Percentiles rank a stretch among this genome's conserved stretches.
Conservation (phyloP, 306 rosid genomes). For the Dalbergia cultrata region DNA sequence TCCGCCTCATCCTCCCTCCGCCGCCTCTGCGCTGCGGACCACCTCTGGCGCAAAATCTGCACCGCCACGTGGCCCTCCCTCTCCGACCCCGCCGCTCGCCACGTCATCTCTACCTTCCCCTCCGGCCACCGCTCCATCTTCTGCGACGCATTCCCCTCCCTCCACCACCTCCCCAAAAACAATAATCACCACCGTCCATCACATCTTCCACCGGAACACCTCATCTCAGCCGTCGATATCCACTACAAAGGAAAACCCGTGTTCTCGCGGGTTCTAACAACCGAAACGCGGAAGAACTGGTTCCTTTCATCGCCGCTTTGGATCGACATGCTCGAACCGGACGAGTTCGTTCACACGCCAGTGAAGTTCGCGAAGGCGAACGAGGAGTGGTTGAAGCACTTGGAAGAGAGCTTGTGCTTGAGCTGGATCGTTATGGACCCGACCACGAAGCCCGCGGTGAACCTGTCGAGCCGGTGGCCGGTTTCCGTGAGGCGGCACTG, state of each 20-base stretch:
- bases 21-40: constrained; percentile 59
- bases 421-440: constrained; percentile 86
- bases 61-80: constrained; percentile 75
- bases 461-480: constrained; percentile 71
- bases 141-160: constrained; percentile 72
- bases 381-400: constrained; percentile 51
- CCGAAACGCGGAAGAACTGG: constrained; percentile 55
- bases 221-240: too few species aligned
- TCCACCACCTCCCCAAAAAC: constrained; percentile 52
- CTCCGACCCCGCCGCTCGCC: constrained; percentile 38
- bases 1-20: constrained; percentile 65
- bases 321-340: constrained; percentile 62
- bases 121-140: constrained; percentile 71
- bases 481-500: constrained; percentile 75
- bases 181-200: too few species aligned
- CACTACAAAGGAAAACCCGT: too few species aligned
- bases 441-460: constrained; percentile 56
- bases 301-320: constrained; percentile 65
- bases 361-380: constrained; percentile 43
- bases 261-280: constrained; percentile 61
- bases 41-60: constrained; percentile 73
- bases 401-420: constrained; percentile 64
- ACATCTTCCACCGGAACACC: too few species aligned
- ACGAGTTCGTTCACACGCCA: constrained; percentile 62
- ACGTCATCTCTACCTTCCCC: constrained; percentile 63